Conservation (phyloP, 805 yeast genomes). For the Lipomyces spencermartinsiae region DNA sequence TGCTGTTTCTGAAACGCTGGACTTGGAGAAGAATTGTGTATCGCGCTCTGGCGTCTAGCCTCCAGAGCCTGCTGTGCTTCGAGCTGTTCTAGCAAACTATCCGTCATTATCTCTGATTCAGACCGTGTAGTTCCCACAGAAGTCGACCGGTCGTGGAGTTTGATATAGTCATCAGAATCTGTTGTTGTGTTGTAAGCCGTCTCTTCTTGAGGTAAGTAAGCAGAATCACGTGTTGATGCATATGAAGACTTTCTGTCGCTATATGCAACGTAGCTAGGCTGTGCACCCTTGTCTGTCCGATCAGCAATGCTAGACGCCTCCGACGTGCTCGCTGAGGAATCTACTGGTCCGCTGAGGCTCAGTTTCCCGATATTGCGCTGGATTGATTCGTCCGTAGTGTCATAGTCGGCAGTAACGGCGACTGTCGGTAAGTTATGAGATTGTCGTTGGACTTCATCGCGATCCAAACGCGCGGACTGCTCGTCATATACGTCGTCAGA, state of each 20-base stretch:
- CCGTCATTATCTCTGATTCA: constrained; percentile 31
- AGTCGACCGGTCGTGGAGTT: constrained; percentile 19
- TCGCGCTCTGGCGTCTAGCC: constrained; percentile 3
- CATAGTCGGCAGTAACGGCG: not conserved
- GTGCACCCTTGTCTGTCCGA: constrained; percentile 7
- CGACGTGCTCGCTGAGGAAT: constrained; percentile 29
- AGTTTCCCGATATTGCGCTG: constrained; percentile 21
- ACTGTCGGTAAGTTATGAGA: constrained; percentile 5
- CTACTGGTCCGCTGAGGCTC: constrained; percentile 26
- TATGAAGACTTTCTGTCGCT: constrained; percentile 10
- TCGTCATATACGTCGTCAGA: not conserved
- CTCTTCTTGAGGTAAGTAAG: not conserved
- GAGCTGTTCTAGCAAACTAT: constrained; percentile 18
- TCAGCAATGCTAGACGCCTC: constrained; percentile 22
- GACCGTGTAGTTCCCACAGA: constrained; percentile 21
- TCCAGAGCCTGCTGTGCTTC: constrained; percentile 15
- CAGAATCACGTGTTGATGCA: constrained; percentile 10
- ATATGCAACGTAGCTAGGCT: not conserved
- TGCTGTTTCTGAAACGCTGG: not conserved
- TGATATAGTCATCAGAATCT: not conserved
- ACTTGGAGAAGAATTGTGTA: not conserved
- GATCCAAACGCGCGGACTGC: constrained; percentile 11
- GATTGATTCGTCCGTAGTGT: constrained; percentile 9
- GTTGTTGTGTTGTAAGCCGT: constrained; percentile 3
- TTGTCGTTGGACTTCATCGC: constrained; percentile 13